Conservation (phyloP, 345 rosid species). For the Populus nigra region DNA sequence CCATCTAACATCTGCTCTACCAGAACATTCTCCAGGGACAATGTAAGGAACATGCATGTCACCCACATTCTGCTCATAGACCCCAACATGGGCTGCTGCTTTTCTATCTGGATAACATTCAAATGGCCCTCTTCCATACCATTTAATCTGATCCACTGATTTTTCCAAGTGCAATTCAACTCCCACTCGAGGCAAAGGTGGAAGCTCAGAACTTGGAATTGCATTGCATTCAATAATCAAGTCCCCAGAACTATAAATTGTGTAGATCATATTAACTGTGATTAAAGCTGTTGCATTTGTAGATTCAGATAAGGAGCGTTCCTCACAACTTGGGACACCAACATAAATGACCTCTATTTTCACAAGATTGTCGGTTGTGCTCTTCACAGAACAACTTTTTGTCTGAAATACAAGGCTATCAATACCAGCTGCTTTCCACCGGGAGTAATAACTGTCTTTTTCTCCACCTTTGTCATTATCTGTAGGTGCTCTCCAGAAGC, state of each 20-base stretch:
- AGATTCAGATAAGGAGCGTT: constrained; percentile 20
- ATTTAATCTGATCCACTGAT: constrained; percentile 59
- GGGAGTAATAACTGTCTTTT: constrained; percentile 63
- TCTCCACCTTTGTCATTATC: constrained; percentile 98
- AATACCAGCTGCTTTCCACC: constrained; percentile 71
- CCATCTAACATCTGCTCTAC: constrained; percentile 97
- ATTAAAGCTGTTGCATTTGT: constrained; percentile 46
- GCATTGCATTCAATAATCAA: constrained; percentile 62
- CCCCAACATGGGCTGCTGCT: constrained; percentile 81
- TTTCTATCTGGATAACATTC: constrained; percentile 98
- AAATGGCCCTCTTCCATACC: constrained; percentile 97
- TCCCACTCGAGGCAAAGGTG: constrained; percentile 91
- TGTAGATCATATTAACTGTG: constrained; percentile 51
- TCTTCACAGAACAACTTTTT: constrained; percentile 60
- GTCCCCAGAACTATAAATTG: constrained; percentile 71
- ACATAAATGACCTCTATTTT: constrained; percentile 51
- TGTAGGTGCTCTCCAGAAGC: constrained; percentile 96
- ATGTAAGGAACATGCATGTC: constrained; percentile 94
- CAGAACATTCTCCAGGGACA: constrained; percentile 87
- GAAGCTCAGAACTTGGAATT: constrained; percentile 64
- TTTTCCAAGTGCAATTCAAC: constrained; percentile 70
- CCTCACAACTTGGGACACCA: constrained; percentile 35
- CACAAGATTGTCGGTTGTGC: constrained; percentile 38
- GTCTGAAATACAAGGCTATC: constrained; percentile 49
- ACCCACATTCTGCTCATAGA: constrained; percentile 57